These are phyloP conservation scores for Solanum pimpinellifolium DNA, from an alignment of 257 asterid species.

Conservation along the genomic window DNA sequence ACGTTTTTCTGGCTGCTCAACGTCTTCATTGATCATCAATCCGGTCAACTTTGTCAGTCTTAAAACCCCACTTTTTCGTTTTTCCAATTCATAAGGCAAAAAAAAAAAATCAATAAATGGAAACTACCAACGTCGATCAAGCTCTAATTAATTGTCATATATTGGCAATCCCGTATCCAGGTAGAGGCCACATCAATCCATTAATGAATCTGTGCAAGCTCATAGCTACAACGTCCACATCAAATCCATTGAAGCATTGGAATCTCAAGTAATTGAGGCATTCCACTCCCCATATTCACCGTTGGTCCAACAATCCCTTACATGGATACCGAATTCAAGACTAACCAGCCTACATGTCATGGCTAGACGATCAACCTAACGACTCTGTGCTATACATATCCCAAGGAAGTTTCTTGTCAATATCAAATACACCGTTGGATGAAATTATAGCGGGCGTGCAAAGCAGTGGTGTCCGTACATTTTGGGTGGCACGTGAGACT, in stretches of 20 bases:
- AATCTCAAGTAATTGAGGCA: conserved; percentile 28
- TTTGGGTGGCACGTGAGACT: conserved; percentile 76
- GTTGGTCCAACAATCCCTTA: conserved; percentile 62
- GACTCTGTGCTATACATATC: conserved; percentile 58
- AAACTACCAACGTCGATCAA: background rate
- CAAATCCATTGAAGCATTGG: conserved; percentile 36
- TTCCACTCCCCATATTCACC: conserved; percentile 37
- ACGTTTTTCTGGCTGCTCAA: background rate
- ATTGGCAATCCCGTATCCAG: conserved; percentile 6
- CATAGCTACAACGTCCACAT: background rate
- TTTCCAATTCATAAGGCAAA: background rate
- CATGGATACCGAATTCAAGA: background rate
- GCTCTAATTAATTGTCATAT: background rate
- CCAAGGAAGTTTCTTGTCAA: conserved; percentile 59
- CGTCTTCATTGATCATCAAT: background rate
- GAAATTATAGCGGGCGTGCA: conserved; percentile 40
- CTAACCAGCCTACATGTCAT: conserved; percentile 17
- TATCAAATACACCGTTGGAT: conserved; percentile 39
- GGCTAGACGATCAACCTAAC: conserved; percentile 60
- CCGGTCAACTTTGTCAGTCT: background rate
- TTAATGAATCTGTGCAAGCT: conserved; percentile 23
- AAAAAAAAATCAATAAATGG: background rate
- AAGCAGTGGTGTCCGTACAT: conserved; percentile 38
- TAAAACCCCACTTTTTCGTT: background rate
- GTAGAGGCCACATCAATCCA: conserved; percentile 12